Conservation (phyloP, 1,284 basidiomycete species). For the Athelia psychrophila region DNA sequence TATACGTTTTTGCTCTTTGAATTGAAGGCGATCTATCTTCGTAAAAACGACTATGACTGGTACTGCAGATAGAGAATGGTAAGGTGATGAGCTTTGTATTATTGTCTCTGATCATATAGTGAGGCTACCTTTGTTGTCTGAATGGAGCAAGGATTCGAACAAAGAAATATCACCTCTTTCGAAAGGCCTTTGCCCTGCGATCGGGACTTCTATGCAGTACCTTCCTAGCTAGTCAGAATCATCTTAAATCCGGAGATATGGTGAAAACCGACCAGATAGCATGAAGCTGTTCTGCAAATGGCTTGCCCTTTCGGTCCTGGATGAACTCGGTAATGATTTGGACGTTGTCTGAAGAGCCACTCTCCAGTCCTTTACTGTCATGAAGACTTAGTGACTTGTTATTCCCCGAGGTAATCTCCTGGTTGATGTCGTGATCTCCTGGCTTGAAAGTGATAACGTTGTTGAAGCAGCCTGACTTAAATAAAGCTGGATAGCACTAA, state of each 20-base stretch:
- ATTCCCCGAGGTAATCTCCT: not conserved
- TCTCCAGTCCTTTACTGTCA: not conserved
- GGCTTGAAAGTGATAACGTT: not conserved
- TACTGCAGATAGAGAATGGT: not conserved
- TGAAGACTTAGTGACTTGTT: slow-evolving; percentile 1
- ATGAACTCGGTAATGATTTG: not conserved
- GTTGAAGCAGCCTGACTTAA: not conserved
- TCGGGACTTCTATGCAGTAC: slow-evolving; percentile 2
- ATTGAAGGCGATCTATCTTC: slow-evolving; percentile 1
- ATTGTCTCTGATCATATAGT: too few species aligned
- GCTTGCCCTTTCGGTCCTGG: not conserved
- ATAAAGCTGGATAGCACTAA: too few species aligned
- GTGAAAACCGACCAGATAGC: not conserved
- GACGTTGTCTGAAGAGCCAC: not conserved
- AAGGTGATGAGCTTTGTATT: too few species aligned
- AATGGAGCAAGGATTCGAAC: not conserved
- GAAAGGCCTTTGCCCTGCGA: not conserved
- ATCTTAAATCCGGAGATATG: not conserved
- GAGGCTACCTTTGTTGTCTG: not conserved
- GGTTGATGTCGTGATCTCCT: slow-evolving; percentile 3
- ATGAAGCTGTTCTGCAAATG: slow-evolving; percentile 1
- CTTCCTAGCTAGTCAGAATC: not conserved
- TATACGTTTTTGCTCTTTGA: not conserved
- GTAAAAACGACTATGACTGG: slow-evolving; percentile 2
- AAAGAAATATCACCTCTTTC: not conserved